Conservation (phyloP, 2,329 filamentous ascomycete species). For the Phialophora expanda region DNA sequence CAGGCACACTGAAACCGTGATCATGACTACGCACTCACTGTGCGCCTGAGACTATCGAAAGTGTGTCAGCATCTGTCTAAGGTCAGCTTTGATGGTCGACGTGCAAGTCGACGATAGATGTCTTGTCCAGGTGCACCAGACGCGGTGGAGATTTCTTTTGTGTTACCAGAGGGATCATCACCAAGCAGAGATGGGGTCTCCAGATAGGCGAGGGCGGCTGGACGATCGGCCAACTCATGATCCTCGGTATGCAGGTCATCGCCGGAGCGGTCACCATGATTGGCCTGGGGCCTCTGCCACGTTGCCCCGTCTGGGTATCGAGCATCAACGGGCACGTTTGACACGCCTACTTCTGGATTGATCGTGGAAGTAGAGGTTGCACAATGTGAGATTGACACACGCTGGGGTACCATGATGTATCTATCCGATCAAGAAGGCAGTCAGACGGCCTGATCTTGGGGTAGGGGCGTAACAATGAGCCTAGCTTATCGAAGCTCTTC, state of each 20-base stretch:
- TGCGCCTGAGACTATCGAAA: constrained; percentile 6
- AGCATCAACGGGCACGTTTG: constrained; percentile 6
- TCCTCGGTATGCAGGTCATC: constrained; percentile 36
- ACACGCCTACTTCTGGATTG: background rate
- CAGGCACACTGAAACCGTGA: constrained; percentile 25
- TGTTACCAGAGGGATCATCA: constrained; percentile 12
- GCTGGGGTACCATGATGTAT: constrained; percentile 1
- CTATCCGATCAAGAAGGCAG: background rate
- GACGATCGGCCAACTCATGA: constrained; percentile 30
- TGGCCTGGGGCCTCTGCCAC: constrained; percentile 22
- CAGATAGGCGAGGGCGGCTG: constrained; percentile 35
- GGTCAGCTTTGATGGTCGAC: constrained; percentile 2
- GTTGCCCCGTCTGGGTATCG: constrained; percentile 6
- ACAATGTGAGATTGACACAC: constrained; percentile 4
- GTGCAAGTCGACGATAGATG: background rate
- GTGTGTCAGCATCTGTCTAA: constrained; percentile 9
- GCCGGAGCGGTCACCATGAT: constrained; percentile 24
- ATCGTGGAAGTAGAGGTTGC: constrained; percentile 3
- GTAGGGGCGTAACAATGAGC: constrained; percentile 9
- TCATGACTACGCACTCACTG: constrained; percentile 28
- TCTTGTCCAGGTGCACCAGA: background rate
- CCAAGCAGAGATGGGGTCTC: constrained; percentile 16
- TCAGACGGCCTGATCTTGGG: background rate
- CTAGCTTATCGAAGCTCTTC: constrained; percentile 9
- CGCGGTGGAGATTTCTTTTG: constrained; percentile 11